A percentile compares a stretch with the other conserved stretches of the same genome.
Evolutionary conservation across 257 asterid species (phyloP).

Genomic region (Mitragyna speciosa): DNA sequence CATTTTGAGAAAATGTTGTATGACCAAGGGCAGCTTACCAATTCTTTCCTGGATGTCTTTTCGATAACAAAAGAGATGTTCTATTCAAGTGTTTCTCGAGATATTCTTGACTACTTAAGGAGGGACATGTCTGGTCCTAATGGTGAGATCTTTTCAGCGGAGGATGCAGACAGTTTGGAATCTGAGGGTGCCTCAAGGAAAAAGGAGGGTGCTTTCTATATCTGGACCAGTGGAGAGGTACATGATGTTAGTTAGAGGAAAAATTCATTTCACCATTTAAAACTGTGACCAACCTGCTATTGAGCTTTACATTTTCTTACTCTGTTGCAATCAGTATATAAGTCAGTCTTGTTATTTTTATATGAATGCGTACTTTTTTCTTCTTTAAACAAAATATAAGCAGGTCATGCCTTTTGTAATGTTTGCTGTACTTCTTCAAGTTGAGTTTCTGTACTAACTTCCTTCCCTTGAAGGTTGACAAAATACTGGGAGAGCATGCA

Average conservation of each 20-base stretch:
- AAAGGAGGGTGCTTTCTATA: conserved; percentile 91
- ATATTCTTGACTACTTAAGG: conserved; percentile 83
- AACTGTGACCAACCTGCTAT: not conserved
- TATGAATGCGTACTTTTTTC: not conserved
- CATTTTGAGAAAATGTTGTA: conserved; percentile 98
- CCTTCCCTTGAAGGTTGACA: conserved; percentile 50
- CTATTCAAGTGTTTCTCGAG: conserved; percentile 64
- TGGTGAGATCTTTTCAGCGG: conserved; percentile 94
- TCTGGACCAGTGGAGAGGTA: conserved; percentile 90
- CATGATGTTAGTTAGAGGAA: not conserved
- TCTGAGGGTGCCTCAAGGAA: conserved; percentile 61
- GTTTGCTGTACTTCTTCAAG: not conserved
- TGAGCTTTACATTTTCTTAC: not conserved
- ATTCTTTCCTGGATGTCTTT: conserved; percentile 70
- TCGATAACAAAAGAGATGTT: conserved; percentile 62
- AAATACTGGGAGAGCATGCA: conserved; percentile 70
- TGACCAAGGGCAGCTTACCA: conserved; percentile 93
- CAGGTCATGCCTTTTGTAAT: not conserved
- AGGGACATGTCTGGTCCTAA: conserved; percentile 88
- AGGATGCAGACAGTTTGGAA: conserved; percentile 97
- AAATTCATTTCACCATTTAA: not conserved
- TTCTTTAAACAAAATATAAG: not conserved
- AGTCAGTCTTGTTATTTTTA: not conserved
- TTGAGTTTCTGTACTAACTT: not conserved
- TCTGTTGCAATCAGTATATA: not conserved